Percentiles rank a stretch among this genome's conserved stretches.
These are phyloP conservation scores for Eragrostis nindensis DNA, from an alignment of 176 grass and related monocot genomes.

Conservation along the genomic window DNA sequence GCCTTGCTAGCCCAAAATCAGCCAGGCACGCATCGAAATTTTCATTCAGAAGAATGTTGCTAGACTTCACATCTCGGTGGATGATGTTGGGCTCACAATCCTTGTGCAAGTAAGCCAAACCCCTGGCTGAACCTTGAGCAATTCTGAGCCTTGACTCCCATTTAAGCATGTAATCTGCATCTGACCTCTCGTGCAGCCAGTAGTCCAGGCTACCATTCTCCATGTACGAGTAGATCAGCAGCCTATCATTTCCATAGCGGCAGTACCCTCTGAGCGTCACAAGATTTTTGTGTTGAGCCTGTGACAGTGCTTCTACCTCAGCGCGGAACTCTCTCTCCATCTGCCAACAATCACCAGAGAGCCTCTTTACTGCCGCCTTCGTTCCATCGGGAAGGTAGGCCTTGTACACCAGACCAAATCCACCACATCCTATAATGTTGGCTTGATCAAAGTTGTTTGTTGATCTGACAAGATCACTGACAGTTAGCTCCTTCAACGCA, in stretches of 20 bases:
- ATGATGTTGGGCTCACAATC: constrained; percentile 92
- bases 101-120: constrained; percentile 90
- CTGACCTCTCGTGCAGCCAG: constrained; percentile 83
- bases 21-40: constrained; percentile 88
- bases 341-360: constrained; percentile 91
- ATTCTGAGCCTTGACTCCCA: constrained; percentile 86
- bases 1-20: constrained; percentile 91
- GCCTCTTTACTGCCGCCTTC: constrained; percentile 90
- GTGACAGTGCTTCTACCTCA: constrained; percentile 86
- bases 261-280: constrained; percentile 90
- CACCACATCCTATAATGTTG: constrained; percentile 93
- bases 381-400: constrained; percentile 88
- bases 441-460: constrained; percentile 98
- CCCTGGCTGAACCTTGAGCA: constrained; percentile 85
- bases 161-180: constrained; percentile 74
- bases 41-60: constrained; percentile 93
- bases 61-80: constrained; percentile 92
- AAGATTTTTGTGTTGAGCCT: constrained; percentile 90
- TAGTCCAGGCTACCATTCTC: constrained; percentile 95
- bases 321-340: constrained; percentile 98
- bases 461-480: constrained; percentile 81
- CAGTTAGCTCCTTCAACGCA: constrained; percentile 71
- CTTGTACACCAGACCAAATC: constrained; percentile 97
- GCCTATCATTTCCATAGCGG: constrained; percentile 76
- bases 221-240: constrained; percentile 95